These are phyloP conservation scores for Cutaneotrichosporon cyanovorans DNA, from an alignment of 1,284 basidiomycete species.

Conservation along the genomic window DNA sequence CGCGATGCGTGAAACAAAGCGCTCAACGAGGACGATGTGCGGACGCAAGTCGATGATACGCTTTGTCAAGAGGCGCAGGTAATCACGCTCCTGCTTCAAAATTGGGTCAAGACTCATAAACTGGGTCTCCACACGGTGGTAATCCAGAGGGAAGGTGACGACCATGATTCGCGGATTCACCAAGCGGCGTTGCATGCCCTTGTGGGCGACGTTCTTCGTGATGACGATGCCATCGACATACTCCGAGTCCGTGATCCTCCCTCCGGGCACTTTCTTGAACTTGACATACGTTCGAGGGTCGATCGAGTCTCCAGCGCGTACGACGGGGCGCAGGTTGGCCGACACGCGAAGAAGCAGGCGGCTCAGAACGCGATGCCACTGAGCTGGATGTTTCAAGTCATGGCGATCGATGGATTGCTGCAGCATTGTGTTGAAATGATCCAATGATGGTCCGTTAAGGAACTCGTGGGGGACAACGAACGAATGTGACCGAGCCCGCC, in stretches of 20 bases:
- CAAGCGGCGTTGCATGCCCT: constrained; percentile 53
- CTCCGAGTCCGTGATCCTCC: constrained; percentile 82
- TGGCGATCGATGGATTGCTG: constrained; percentile 61
- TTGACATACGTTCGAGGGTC: constrained; percentile 94
- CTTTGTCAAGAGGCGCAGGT: constrained; percentile 77
- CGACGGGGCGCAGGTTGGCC: constrained; percentile 43
- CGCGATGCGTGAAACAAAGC: constrained; percentile 84
- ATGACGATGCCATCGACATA: constrained; percentile 96
- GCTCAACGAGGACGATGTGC: constrained; percentile 85
- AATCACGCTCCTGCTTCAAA: constrained; percentile 88
- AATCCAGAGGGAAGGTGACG: constrained; percentile 91
- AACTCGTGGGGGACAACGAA: constrained; percentile 47
- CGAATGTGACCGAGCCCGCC: constrained; percentile 40
- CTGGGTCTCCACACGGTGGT: constrained; percentile 85
- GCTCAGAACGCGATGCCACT: constrained; percentile 79
- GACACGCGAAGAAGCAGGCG: constrained; percentile 51
- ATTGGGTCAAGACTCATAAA: constrained; percentile 91
- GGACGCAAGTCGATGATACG: constrained; percentile 86
- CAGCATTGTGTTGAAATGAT: constrained; percentile 78
- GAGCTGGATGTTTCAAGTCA: constrained; percentile 63
- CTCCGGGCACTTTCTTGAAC: constrained; percentile 97
- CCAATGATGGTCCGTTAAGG: constrained; percentile 73
- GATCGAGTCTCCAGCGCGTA: constrained; percentile 64
- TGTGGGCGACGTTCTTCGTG: constrained; percentile 96
- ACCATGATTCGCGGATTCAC: constrained; percentile 81